These are phyloP conservation scores for Acer saccharum DNA, from an alignment of 345 rosid genomes.

Conservation along the genomic window DNA sequence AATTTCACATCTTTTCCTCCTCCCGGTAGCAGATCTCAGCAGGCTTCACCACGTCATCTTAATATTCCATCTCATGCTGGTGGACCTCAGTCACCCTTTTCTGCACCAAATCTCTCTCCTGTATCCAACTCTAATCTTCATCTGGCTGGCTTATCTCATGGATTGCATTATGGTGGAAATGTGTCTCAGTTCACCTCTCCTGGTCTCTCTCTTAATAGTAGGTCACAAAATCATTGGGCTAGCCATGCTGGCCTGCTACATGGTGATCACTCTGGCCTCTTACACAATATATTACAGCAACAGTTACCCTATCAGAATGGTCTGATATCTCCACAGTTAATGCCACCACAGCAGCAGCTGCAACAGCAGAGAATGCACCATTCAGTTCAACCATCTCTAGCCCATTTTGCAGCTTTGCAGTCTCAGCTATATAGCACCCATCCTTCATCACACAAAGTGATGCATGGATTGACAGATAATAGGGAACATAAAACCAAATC, in stretches of 20 bases:
- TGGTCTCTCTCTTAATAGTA: slow-evolving; percentile 69
- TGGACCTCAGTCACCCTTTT: slow-evolving; percentile 57
- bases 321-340: slow-evolving; percentile 56
- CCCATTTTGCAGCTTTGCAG: slow-evolving; percentile 71
- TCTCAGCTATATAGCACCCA: slow-evolving; percentile 61
- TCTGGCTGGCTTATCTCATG: slow-evolving; percentile 63
- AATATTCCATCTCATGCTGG: slow-evolving; percentile 46
- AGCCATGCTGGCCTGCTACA: slow-evolving; percentile 71
- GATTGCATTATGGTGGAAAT: slow-evolving; percentile 62
- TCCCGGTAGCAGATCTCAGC: slow-evolving; percentile 65
- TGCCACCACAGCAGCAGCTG: slow-evolving; percentile 63
- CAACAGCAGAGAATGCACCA: slow-evolving; percentile 63
- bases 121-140: slow-evolving; percentile 59
- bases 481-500: slow-evolving; percentile 75
- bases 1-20: slow-evolving; percentile 82
- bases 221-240: slow-evolving; percentile 76
- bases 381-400: slow-evolving; percentile 62
- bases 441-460: slow-evolving; percentile 60
- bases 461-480: slow-evolving; percentile 52
- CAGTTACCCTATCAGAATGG: slow-evolving; percentile 70
- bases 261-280: slow-evolving; percentile 65
- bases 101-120: slow-evolving; percentile 62
- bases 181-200: slow-evolving; percentile 59
- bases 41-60: slow-evolving; percentile 58
- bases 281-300: slow-evolving; percentile 67